phyloP scores from a whole-genome alignment of 306 rosid species.

The Geum urbanum region DNA sequence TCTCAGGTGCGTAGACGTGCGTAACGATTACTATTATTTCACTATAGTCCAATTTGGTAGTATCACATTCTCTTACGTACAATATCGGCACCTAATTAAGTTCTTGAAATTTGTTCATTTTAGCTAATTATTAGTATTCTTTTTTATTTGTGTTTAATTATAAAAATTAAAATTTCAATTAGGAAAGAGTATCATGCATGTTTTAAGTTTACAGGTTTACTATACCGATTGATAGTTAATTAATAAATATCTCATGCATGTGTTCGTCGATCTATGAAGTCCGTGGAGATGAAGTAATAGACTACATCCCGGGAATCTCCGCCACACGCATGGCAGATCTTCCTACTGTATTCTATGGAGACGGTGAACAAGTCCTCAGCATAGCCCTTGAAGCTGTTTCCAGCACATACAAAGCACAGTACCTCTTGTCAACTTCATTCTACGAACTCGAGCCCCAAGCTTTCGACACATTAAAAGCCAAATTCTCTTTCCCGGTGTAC shows the following conservation, averaged over 20 bases:
- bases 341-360: slow-evolving; percentile 15
- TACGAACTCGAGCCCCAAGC: slow-evolving; percentile 41
- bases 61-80: too few species aligned
- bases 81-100: too few species aligned
- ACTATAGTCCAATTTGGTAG: too few species aligned
- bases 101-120: too few species aligned
- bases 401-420: slow-evolving; percentile 31
- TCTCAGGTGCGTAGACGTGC: slow-evolving; percentile 20
- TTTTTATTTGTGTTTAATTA: too few species aligned
- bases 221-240: neutral
- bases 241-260: neutral
- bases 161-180: too few species aligned
- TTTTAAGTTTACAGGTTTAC: too few species aligned
- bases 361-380: neutral
- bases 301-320: slow-evolving; percentile 48
- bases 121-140: too few species aligned
- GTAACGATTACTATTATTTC: too few species aligned
- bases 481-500: slow-evolving; percentile 26
- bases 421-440: slow-evolving; percentile 32
- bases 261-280: slow-evolving; percentile 10
- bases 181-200: too few species aligned
- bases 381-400: slow-evolving; percentile 3
- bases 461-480: slow-evolving; percentile 27
- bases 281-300: slow-evolving; percentile 29
- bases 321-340: slow-evolving; percentile 36